These are phyloP conservation scores for Colletotrichum navitas DNA, from an alignment of 2,329 filamentous ascomycete genomes.

Conservation along the genomic window DNA sequence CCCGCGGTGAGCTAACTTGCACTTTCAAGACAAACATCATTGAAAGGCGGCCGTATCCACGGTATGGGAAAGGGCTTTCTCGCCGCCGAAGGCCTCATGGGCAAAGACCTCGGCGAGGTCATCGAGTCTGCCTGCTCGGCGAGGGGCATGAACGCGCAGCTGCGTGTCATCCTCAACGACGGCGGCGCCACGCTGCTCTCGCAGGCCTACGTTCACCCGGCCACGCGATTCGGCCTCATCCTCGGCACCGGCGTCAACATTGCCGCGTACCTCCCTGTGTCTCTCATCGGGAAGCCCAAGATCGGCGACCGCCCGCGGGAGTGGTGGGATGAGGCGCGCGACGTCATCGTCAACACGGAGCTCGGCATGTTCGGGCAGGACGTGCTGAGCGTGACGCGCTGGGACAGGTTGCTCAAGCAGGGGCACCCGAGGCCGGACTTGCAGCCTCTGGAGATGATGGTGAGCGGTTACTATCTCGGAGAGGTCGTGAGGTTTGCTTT, in stretches of 20 bases:
- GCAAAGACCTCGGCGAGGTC: constrained; percentile 71
- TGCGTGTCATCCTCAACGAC: constrained; percentile 75
- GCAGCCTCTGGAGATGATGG: constrained; percentile 72
- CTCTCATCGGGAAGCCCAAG: constrained; percentile 66
- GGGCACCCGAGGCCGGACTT: constrained; percentile 69
- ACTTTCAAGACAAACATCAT: constrained; percentile 71
- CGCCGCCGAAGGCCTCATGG: constrained; percentile 68
- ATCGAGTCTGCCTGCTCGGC: constrained; percentile 66
- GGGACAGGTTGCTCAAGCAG: constrained; percentile 68
- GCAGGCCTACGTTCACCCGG: constrained; percentile 69
- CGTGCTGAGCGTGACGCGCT: constrained; percentile 70
- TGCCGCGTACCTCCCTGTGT: constrained; percentile 72
- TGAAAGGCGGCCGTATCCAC: constrained; percentile 69
- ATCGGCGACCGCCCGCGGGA: constrained; percentile 66
- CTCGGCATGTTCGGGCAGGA: constrained; percentile 74
- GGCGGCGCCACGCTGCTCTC: constrained; percentile 75
- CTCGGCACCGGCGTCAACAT: constrained; percentile 77
- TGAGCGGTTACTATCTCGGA: constrained; percentile 75
- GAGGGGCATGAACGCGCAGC: constrained; percentile 65
- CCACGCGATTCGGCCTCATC: constrained; percentile 74
- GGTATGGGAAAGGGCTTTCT: constrained; percentile 76
- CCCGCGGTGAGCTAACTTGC: constrained; percentile 22
- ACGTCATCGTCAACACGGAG: constrained; percentile 77
- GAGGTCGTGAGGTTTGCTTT: constrained; percentile 72
- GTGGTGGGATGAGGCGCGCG: constrained; percentile 70